phyloP scores from a whole-genome alignment of 768 basidiomycete species.

The Cyclocybe aegerita region DNA sequence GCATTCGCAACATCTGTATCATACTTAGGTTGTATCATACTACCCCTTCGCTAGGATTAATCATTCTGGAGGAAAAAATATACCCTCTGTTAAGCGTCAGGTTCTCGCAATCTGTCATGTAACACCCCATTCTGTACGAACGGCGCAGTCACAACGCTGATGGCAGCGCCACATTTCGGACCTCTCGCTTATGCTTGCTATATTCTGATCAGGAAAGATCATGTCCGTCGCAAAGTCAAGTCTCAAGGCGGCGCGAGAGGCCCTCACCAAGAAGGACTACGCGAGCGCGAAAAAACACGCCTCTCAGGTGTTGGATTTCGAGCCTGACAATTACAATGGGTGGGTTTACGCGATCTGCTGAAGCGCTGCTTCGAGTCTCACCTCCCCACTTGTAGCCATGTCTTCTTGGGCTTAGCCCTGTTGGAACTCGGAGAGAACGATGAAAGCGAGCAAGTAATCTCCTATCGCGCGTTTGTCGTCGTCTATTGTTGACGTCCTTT shows the following conservation, averaged over 20 bases:
- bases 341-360: slow-evolving; percentile 36
- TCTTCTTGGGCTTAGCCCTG: slow-evolving; percentile 81
- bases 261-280: slow-evolving; percentile 75
- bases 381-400: slow-evolving; percentile 50
- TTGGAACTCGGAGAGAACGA: slow-evolving; percentile 71
- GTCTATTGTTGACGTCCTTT: slow-evolving; percentile 11
- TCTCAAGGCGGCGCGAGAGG: slow-evolving; percentile 79
- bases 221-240: slow-evolving; percentile 65
- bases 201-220: background rate
- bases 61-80: too few species aligned
- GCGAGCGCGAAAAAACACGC: slow-evolving; percentile 65
- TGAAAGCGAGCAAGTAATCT: slow-evolving; percentile 83
- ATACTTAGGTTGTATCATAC: too few species aligned
- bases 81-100: too few species aligned
- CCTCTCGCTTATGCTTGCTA: background rate
- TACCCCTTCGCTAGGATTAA: too few species aligned
- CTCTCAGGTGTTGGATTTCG: slow-evolving; percentile 65
- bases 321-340: slow-evolving; percentile 87
- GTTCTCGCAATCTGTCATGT: too few species aligned
- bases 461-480: slow-evolving; percentile 1
- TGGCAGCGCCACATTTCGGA: too few species aligned
- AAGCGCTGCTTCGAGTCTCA: background rate
- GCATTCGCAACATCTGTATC: too few species aligned
- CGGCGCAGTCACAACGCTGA: too few species aligned
- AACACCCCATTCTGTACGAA: too few species aligned